Conservation (phyloP, 2,329 filamentous ascomycete genomes). For the Pezicula rhizophila region DNA sequence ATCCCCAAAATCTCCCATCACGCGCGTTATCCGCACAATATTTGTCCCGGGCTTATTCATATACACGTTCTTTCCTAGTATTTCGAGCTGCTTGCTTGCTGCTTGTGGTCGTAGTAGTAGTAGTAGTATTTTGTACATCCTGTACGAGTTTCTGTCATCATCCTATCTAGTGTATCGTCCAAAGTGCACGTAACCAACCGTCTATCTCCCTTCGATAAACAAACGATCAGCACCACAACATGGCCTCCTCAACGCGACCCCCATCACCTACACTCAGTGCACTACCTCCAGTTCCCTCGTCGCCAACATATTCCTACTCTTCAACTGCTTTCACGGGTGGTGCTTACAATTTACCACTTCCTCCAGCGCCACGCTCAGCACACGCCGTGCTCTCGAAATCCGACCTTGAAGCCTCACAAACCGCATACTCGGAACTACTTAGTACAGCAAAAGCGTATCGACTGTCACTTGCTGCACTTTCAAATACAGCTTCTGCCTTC, state of each 20-base stretch:
- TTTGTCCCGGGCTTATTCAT: too few relatives aligned
- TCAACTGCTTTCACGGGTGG: conserved; percentile 56
- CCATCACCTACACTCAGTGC: conserved; percentile 49
- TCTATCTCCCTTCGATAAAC: conserved; percentile 8
- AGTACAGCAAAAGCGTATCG: conserved; percentile 59
- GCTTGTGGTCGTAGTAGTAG: too few relatives aligned
- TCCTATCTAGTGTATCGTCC: not conserved
- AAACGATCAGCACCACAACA: conserved; percentile 7
- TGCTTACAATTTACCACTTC: conserved; percentile 51
- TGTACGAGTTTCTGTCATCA: too few relatives aligned
- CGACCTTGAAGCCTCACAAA: conserved; percentile 57
- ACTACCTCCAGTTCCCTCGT: conserved; percentile 54
- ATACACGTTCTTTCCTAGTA: too few relatives aligned
- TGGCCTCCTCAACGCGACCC: conserved; percentile 21
- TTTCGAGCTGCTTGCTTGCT: too few relatives aligned
- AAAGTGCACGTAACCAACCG: not conserved
- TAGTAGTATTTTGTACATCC: too few relatives aligned
- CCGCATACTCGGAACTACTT: conserved; percentile 56
- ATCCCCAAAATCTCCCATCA: too few relatives aligned
- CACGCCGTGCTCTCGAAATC: conserved; percentile 56
- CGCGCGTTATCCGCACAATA: too few relatives aligned
- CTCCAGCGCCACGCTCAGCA: conserved; percentile 51
- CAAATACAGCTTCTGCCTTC: conserved; percentile 56
- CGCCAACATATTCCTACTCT: conserved; percentile 57
- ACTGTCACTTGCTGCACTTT: conserved; percentile 53